Conservation (phyloP, 2,329 filamentous ascomycete species). For the Fusarium xylarioides region DNA sequence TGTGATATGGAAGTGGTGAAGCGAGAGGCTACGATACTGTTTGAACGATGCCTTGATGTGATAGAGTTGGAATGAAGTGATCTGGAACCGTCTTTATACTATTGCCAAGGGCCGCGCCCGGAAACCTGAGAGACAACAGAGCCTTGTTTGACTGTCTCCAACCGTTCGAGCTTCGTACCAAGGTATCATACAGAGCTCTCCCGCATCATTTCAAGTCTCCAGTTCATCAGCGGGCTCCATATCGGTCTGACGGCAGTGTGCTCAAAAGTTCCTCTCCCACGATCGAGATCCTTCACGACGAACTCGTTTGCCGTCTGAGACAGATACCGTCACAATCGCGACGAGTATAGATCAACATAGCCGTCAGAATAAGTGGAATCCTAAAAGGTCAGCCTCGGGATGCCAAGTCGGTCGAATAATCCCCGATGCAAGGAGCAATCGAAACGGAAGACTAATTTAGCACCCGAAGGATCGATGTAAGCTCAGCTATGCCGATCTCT, state of each 20-base stretch:
- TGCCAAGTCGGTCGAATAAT: not conserved
- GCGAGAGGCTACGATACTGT: not conserved
- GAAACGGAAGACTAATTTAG: not conserved
- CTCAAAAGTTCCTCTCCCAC: not conserved
- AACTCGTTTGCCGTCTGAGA: accelerated
- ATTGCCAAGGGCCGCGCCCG: accelerated
- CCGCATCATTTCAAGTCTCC: accelerated
- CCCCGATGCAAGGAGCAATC: not conserved
- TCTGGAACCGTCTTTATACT: not conserved
- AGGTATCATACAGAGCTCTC: accelerated
- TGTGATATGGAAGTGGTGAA: not conserved
- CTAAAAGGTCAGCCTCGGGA: accelerated
- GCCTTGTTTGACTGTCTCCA: not conserved
- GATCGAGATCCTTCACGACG: not conserved
- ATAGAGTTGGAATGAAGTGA: accelerated
- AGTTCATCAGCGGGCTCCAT: no score
- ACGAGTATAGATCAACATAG: not conserved
- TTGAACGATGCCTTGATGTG: not conserved
- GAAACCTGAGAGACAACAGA: accelerated
- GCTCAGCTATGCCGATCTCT: not conserved
- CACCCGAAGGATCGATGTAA: not conserved
- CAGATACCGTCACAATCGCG: accelerated
- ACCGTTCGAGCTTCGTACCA: accelerated
- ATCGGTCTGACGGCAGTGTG: accelerated
- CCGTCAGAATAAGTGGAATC: not conserved